Base-by-base conservation (phyloP, 1,284 basidiomycete species). In the Marasmius sp. region DNA sequence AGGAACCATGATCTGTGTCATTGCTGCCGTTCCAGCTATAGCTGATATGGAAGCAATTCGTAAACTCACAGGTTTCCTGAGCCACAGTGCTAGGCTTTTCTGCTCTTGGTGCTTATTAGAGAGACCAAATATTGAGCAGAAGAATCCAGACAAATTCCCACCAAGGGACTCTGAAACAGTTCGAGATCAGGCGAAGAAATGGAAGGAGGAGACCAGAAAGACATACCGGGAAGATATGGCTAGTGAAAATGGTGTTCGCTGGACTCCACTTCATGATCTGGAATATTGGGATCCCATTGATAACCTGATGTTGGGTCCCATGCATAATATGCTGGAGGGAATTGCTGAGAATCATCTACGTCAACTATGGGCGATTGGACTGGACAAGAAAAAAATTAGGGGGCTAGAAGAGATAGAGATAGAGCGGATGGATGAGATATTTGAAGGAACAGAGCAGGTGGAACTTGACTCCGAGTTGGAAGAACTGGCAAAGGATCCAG, bases 41-140 rank as follows among this genome's bases (percentile, higher is more conserved):
- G 70, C 68, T 12, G 74, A 77, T 65, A 63, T 77, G 6, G 66
- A 63, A 39, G 75, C 71, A 0, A 68, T 69, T 27, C 66, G 68
- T 7, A 75, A 76, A 48, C 66, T 67, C 1, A 52, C 66, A 27
- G 75, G 75, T 0, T 74, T 67, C 66, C 59, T 68, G 33, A 37
- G 57, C 1, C 58, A 56, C 59, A 41, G 51, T 37, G 66, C 71
- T 14, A 61, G 43, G 5, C 38, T 66, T 14, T 69, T 73, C 50
- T 76, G 74, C 59, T 67, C 67, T 14, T 72, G 65, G 36, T 77
- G 75, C 60, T 58, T 62, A 16, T 45, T 63, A 57, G 16, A 11
- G 5, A 11, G 11, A 1, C 47, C 52, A 12, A 50, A 68, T 20
- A 39, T 69, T 9, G 68, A 60, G 16, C 14, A 48, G 9, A 41